These are phyloP conservation scores for Yamadazyma scolyti DNA, from an alignment of 805 yeast genomes.

Conservation along the genomic window DNA sequence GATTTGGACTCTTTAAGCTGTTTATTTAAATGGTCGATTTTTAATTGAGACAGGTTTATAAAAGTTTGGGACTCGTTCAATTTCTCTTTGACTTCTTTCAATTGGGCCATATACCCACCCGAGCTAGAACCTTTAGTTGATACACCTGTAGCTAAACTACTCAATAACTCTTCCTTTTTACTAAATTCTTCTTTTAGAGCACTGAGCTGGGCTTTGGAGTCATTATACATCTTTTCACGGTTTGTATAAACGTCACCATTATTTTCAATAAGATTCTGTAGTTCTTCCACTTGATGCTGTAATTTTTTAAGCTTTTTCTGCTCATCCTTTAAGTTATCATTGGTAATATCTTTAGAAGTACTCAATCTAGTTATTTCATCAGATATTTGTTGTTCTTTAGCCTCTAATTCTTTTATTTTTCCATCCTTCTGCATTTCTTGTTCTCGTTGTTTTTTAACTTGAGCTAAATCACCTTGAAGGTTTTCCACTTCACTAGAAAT, in stretches of 20 bases:
- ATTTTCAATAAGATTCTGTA: slow-evolving; percentile 28
- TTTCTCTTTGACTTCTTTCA: slow-evolving; percentile 57
- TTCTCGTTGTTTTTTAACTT: slow-evolving; percentile 50
- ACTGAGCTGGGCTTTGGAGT: slow-evolving; percentile 41
- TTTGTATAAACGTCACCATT: slow-evolving; percentile 34
- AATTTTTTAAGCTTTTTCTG: slow-evolving; percentile 27
- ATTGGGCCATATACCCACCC: slow-evolving; percentile 73
- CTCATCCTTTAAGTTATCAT: slow-evolving; percentile 58
- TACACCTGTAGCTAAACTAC: slow-evolving; percentile 85
- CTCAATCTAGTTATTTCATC: slow-evolving; percentile 65
- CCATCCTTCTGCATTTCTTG: slow-evolving; percentile 60
- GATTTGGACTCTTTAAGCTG: slow-evolving; percentile 49
- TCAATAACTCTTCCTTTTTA: slow-evolving; percentile 72
- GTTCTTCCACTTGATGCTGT: slow-evolving; percentile 27
- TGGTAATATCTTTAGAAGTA: slow-evolving; percentile 58
- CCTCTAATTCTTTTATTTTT: slow-evolving; percentile 56
- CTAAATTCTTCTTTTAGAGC: slow-evolving; percentile 44
- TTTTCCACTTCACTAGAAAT: slow-evolving; percentile 53
- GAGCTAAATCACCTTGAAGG: slow-evolving; percentile 58
- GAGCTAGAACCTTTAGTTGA: slow-evolving; percentile 73
- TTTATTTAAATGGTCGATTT: slow-evolving; percentile 51
- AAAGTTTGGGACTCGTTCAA: slow-evolving; percentile 51
- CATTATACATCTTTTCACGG: slow-evolving; percentile 44
- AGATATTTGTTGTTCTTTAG: slow-evolving; percentile 49
- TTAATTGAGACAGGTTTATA: slow-evolving; percentile 58